These are phyloP conservation scores for Ogataea henricii DNA, from an alignment of 805 yeast species.

Conservation along the genomic window DNA sequence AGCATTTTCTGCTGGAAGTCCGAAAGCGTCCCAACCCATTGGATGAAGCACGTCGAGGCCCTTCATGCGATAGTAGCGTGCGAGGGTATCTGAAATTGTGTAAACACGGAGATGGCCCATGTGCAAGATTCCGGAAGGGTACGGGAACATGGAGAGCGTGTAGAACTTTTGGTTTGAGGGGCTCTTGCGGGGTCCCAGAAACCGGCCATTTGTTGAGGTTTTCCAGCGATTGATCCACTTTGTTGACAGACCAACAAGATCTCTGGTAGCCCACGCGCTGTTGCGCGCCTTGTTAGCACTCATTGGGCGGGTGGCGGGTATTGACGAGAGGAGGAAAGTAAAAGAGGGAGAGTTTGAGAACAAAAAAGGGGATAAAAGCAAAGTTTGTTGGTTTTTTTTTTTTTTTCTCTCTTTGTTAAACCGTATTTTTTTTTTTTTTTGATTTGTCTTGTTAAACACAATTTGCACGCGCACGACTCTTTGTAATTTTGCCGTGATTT, in stretches of 20 bases:
- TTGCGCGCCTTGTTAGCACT: slow-evolving; percentile 3
- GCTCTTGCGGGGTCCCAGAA: slow-evolving; percentile 33
- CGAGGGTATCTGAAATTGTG: slow-evolving; percentile 82
- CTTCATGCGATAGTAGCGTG: slow-evolving; percentile 73
- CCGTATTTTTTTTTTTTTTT: not conserved
- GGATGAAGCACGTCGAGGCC: slow-evolving; percentile 88
- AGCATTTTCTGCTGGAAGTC: slow-evolving; percentile 97
- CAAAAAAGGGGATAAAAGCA: too few relatives aligned
- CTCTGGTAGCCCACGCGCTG: slow-evolving; percentile 15
- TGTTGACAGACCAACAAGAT: slow-evolving; percentile 42
- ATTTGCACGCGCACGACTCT: too few relatives aligned
- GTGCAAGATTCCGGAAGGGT: slow-evolving; percentile 91
- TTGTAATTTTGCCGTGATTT: too few relatives aligned
- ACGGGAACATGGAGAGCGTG: slow-evolving; percentile 89
- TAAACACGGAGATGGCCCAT: slow-evolving; percentile 94
- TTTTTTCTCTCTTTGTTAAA: too few relatives aligned
- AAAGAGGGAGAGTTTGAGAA: too few relatives aligned
- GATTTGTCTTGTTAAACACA: not conserved
- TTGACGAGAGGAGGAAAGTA: not conserved
- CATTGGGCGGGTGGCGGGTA: not conserved
- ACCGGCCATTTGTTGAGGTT: slow-evolving; percentile 21
- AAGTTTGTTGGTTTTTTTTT: too few relatives aligned
- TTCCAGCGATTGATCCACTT: slow-evolving; percentile 59
- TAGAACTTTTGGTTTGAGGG: slow-evolving; percentile 43
- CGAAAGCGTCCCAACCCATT: slow-evolving; percentile 99